A percentile compares a stretch with the other conserved stretches of the same genome.
These are phyloP conservation scores for Beauveria bassiana DNA, from an alignment of 2,329 filamentous ascomycete species.

Conservation along the genomic window DNA sequence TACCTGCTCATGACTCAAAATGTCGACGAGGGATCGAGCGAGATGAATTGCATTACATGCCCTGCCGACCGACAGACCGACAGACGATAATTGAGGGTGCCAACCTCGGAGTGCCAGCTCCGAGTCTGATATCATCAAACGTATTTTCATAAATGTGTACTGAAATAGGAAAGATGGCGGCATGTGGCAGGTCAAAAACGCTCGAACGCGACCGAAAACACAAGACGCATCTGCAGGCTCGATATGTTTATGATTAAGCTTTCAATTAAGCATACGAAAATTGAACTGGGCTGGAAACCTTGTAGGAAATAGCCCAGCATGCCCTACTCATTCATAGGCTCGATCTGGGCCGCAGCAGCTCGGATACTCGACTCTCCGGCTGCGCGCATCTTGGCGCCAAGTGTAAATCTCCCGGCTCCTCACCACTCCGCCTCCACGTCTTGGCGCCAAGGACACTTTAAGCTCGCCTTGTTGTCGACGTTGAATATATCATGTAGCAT, in stretches of 20 bases:
- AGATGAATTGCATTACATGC: too few relatives aligned
- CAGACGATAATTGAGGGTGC: too few relatives aligned
- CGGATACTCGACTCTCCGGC: background rate
- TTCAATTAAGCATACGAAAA: background rate
- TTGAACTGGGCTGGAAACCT: background rate
- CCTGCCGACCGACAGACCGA: too few relatives aligned
- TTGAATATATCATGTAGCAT: background rate
- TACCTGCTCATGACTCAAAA: too few relatives aligned
- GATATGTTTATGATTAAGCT: background rate
- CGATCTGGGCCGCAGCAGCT: background rate
- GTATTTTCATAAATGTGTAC: too few relatives aligned
- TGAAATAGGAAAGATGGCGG: too few relatives aligned
- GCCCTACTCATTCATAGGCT: background rate
- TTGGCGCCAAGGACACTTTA: background rate
- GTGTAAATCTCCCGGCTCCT: background rate
- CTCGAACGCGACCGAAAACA: too few relatives aligned
- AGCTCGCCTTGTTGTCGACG: background rate
- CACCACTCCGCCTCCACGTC: background rate
- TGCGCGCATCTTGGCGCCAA: conserved; percentile 1
- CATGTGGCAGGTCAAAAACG: too few relatives aligned
- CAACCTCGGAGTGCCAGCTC: too few relatives aligned
- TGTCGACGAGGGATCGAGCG: too few relatives aligned
- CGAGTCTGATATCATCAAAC: too few relatives aligned
- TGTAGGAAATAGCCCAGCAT: background rate
- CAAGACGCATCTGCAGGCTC: too few relatives aligned